phyloP scores from a whole-genome alignment of 345 rosid species.

The Eucalyptus virginea region DNA sequence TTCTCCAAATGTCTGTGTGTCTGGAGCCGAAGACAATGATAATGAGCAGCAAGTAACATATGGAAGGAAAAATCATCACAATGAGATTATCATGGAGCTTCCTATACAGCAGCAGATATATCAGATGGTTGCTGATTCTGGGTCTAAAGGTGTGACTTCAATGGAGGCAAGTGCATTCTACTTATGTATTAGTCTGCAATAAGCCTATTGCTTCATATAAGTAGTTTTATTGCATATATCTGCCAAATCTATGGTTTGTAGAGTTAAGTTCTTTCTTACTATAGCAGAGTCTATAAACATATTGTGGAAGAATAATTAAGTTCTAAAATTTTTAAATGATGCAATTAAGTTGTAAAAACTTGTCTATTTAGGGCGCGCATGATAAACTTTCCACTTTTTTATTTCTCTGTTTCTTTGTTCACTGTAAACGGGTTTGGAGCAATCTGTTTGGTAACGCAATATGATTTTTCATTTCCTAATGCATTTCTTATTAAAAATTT shows the following conservation, averaged over 20 bases:
- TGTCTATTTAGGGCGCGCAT: not conserved
- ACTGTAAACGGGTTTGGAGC: too few relatives aligned
- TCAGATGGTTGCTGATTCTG: conserved; percentile 69
- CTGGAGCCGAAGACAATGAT: conserved; percentile 11
- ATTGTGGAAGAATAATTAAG: not conserved
- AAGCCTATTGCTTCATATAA: not conserved
- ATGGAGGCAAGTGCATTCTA: conserved; percentile 38
- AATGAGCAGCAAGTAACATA: conserved; percentile 13
- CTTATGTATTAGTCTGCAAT: not conserved
- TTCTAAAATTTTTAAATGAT: not conserved
- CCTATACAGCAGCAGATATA: conserved; percentile 66
- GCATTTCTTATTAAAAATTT: too few relatives aligned
- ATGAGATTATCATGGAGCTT: conserved; percentile 70
- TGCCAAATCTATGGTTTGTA: not conserved
- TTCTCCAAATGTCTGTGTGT: conserved; percentile 10
- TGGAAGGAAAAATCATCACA: conserved; percentile 44
- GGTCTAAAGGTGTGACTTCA: conserved; percentile 48
- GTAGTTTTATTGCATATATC: not conserved
- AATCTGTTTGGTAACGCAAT: too few relatives aligned
- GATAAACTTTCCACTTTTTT: too few relatives aligned
- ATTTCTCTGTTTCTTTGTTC: too few relatives aligned
- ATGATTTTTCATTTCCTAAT: too few relatives aligned
- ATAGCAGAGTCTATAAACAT: not conserved
- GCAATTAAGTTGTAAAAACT: not conserved
- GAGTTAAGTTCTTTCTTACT: not conserved